Conservation (phyloP, 495 filamentous ascomycete species). For the Bathelium albidoporum region DNA sequence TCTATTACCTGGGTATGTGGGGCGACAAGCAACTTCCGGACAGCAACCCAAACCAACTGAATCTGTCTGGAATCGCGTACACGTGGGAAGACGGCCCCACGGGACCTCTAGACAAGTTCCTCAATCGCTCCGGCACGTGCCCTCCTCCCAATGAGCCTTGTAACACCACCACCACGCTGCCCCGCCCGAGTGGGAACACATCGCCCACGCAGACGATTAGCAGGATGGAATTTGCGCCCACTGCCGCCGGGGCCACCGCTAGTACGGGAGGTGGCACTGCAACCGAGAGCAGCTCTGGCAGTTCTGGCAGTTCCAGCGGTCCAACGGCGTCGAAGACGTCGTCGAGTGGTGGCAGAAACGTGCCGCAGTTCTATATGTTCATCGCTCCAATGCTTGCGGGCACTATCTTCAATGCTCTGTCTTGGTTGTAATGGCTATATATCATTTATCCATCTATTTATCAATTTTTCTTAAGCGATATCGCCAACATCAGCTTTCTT, state of each 20-base stretch:
- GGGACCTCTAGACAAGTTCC: background rate
- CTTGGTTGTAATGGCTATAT: background rate
- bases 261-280: background rate
- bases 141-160: background rate
- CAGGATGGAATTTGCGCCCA: background rate
- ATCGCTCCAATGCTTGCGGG: background rate
- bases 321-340: background rate
- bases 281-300: background rate
- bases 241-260: too few species aligned
- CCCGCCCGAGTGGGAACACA: background rate
- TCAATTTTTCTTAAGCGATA: too few species aligned
- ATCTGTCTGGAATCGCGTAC: constrained; percentile 2
- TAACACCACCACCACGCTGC: background rate
- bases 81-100: constrained; percentile 3
- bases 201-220: background rate
- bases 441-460: too few species aligned
- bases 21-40: constrained; percentile 15
- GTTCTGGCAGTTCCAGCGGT: background rate
- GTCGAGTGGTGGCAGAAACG: background rate
- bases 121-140: constrained; percentile 1
- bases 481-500: too few species aligned
- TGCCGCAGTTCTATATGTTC: background rate
- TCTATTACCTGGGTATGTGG: constrained; percentile 13
- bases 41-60: constrained; percentile 7
- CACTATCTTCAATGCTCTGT: background rate